These are phyloP conservation scores for Allantophomopsis lycopodina DNA, from an alignment of 2,329 filamentous ascomycete genomes.

Conservation along the genomic window DNA sequence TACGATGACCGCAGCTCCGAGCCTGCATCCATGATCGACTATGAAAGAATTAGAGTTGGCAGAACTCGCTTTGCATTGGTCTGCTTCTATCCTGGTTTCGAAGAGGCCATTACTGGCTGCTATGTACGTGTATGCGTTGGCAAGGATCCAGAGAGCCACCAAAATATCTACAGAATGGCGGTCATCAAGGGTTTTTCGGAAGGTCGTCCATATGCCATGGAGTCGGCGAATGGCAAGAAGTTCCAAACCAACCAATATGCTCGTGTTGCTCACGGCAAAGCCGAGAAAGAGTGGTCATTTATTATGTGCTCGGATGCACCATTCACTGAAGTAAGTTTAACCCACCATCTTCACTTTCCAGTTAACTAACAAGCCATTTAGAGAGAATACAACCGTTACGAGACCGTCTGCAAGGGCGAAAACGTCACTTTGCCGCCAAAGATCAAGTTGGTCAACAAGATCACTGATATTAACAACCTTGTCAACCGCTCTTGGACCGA, in stretches of 20 bases:
- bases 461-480: constrained; percentile 67
- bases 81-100: constrained; percentile 87
- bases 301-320: constrained; percentile 75
- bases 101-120: constrained; percentile 67
- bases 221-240: constrained; percentile 55
- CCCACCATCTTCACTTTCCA: constrained; percentile 1
- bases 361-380: constrained; percentile 23
- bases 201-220: constrained; percentile 74
- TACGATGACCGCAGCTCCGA: constrained; percentile 35
- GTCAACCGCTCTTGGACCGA: constrained; percentile 74
- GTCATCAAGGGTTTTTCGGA: constrained; percentile 72
- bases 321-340: constrained; percentile 61
- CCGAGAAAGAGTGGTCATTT: constrained; percentile 77
- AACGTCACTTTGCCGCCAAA: constrained; percentile 63
- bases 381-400: constrained; percentile 71
- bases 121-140: constrained; percentile 79
- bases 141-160: constrained; percentile 55
- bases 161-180: constrained; percentile 77
- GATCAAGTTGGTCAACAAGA: constrained; percentile 53
- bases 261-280: constrained; percentile 67
- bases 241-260: constrained; percentile 83
- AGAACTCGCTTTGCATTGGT: constrained; percentile 79
- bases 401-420: constrained; percentile 59
- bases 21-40: constrained; percentile 63
- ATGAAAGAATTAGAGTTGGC: constrained; percentile 72